phyloP scores from a whole-genome alignment of 495 filamentous ascomycete genomes.

The Apodospora peruviana region DNA sequence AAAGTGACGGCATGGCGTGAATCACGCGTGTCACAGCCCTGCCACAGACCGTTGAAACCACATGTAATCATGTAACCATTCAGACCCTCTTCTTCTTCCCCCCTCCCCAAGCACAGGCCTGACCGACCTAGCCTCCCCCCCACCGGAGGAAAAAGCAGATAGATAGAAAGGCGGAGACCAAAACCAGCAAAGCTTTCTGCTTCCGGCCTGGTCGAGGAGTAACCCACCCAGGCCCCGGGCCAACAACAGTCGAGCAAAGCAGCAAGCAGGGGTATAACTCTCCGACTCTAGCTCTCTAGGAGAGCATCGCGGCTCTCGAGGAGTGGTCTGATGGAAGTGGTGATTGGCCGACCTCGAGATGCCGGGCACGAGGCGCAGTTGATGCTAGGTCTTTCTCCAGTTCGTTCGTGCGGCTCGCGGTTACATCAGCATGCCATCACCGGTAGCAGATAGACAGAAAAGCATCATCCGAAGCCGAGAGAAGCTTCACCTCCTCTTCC shows the following conservation, averaged over 20 bases:
- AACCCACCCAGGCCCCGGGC: not conserved
- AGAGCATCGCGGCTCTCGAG: not conserved
- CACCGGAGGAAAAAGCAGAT: not conserved
- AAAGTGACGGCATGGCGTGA: not conserved
- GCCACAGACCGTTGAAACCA: not conserved
- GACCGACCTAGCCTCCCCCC: not conserved
- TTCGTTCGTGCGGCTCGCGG: not conserved
- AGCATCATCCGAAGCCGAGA: not conserved
- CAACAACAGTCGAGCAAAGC: not conserved
- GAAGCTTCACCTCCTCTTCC: too few species aligned
- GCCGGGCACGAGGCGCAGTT: conserved; percentile 9
- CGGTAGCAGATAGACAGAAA: not conserved
- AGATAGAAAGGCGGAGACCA: not conserved
- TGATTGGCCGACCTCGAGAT: conserved; percentile 4
- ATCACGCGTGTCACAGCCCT: not conserved
- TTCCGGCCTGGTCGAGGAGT: not conserved
- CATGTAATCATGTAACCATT: not conserved
- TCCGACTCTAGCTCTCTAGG: too few species aligned
- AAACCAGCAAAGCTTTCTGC: not conserved
- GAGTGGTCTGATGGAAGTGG: not conserved
- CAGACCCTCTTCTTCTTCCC: too few species aligned
- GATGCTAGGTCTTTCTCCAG: conserved; percentile 1
- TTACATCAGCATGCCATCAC: not conserved
- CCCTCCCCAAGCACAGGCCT: too few species aligned
- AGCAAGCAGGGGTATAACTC: not conserved